Evolutionary conservation across 768 basidiomycete species (phyloP).

Genomic region (Suillus clintonianus): DNA sequence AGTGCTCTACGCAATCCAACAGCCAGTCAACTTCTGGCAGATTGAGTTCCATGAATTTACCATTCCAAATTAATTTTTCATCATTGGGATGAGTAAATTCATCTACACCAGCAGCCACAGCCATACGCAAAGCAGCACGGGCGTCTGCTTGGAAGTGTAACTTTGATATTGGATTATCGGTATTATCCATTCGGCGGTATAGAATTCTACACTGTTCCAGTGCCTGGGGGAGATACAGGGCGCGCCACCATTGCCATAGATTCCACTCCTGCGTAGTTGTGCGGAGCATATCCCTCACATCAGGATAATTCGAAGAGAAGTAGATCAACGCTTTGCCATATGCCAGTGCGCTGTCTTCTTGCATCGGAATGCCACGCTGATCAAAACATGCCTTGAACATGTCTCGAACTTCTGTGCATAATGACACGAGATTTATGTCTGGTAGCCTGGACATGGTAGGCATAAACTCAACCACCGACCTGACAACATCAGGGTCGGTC

Average conservation of each 20-base stretch:
- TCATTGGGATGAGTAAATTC: not conserved
- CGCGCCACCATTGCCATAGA: not conserved
- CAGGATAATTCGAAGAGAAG: not conserved
- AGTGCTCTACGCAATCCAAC: not conserved
- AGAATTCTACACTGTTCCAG: not conserved
- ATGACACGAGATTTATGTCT: not conserved
- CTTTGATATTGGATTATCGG: not conserved
- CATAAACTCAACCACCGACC: slow-evolving; percentile 6
- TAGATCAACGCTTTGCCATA: not conserved
- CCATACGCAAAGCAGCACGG: not conserved
- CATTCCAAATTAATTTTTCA: not conserved
- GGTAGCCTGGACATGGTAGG: not conserved
- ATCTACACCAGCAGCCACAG: not conserved
- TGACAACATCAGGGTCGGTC: slow-evolving; percentile 9
- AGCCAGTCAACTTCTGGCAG: not conserved
- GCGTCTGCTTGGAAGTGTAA: not conserved
- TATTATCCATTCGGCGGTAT: not conserved
- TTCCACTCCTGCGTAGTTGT: not conserved
- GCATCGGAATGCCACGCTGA: not conserved
- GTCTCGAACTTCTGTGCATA: not conserved
- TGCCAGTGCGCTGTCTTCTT: not conserved
- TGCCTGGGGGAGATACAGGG: not conserved
- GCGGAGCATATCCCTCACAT: not conserved
- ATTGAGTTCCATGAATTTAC: not conserved
- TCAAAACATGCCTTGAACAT: not conserved